Conservation (phyloP, 108 stramenopile genomes). For the Skeletonema menzelii region DNA sequence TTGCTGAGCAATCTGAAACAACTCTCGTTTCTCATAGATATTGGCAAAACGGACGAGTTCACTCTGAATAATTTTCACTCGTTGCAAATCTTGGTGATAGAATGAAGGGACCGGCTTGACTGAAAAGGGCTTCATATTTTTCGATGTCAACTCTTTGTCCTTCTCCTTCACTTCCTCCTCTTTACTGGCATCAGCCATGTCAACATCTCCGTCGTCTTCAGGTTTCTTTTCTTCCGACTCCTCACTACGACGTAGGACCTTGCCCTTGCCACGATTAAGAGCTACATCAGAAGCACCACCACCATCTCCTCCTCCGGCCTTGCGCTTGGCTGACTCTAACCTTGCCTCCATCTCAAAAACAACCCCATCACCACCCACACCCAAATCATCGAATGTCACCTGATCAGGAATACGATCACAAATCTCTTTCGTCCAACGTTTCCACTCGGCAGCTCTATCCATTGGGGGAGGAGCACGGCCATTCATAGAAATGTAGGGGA, state of each 20-base stretch:
- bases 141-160: conserved; percentile 19
- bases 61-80: conserved; percentile 57
- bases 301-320: conserved; percentile 3
- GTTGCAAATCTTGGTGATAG: conserved; percentile 62
- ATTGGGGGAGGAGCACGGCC: conserved; percentile 29
- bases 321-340: conserved; percentile 20
- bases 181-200: conserved; percentile 3
- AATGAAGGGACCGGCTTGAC: conserved; percentile 72
- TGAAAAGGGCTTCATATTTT: conserved; percentile 55
- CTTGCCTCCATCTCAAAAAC: conserved; percentile 69
- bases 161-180: conserved; percentile 3
- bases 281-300: background rate
- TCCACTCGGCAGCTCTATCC: conserved; percentile 59
- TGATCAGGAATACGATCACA: conserved; percentile 64
- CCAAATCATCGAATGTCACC: conserved; percentile 74
- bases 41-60: conserved; percentile 24
- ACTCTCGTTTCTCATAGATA: conserved; percentile 3
- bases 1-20: conserved; percentile 5
- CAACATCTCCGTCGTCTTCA: conserved; percentile 9
- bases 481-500: background rate
- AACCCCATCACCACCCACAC: conserved; percentile 41
- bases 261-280: conserved; percentile 18
- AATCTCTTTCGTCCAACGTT: conserved; percentile 66
- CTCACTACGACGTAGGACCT: conserved; percentile 25
- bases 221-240: conserved; percentile 19